These are phyloP conservation scores for Chenopodium suecicum DNA, from an alignment of 148 eudicot species.

Conservation along the genomic window DNA sequence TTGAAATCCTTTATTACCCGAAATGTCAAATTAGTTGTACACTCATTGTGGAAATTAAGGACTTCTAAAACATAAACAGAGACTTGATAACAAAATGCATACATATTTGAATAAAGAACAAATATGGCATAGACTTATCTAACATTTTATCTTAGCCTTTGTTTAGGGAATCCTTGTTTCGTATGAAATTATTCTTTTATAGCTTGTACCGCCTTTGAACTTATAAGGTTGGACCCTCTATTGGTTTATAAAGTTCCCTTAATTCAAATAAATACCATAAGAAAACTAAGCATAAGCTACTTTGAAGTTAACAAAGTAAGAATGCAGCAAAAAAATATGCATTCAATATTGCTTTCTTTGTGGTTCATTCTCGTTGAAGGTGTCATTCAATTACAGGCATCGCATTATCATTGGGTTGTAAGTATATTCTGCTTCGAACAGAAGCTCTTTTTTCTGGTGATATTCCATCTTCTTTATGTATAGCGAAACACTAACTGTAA, in stretches of 20 bases:
- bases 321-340: constrained; percentile 7
- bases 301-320: not conserved
- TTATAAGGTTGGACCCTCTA: not conserved
- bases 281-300: not conserved
- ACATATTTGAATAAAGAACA: constrained; percentile 5
- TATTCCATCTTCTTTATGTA: not conserved
- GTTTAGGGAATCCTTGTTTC: constrained; percentile 3
- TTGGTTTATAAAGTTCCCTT: constrained; percentile 14
- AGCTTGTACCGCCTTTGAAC: not conserved
- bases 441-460: no score
- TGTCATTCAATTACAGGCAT: not conserved
- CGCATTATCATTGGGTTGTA: constrained; percentile 24
- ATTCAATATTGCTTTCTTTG: not conserved
- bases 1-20: not conserved
- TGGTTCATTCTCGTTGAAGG: constrained; percentile 1
- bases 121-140: not conserved
- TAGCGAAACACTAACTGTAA: not conserved
- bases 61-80: not conserved
- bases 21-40: constrained; percentile 14
- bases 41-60: constrained; percentile 9
- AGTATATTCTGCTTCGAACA: not conserved
- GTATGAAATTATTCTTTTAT: not conserved
- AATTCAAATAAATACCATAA: not conserved
- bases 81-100: not conserved
- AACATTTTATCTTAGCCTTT: not conserved